Conservation (phyloP, 2,329 filamentous ascomycete species). For the Alternaria sp. region DNA sequence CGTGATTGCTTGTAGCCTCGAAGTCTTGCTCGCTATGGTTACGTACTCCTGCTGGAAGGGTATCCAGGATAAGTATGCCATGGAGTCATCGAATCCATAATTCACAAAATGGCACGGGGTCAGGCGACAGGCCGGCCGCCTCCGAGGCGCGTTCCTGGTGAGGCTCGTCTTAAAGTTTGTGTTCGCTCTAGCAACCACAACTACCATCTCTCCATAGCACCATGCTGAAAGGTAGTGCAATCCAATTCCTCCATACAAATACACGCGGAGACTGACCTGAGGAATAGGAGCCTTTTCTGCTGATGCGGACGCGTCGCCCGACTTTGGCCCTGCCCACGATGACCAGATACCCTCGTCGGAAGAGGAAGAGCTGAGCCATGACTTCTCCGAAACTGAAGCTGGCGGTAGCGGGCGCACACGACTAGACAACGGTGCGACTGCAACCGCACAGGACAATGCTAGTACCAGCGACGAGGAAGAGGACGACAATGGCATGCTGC, state of each 20-base stretch:
- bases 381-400: constrained; percentile 36
- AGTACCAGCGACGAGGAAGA: constrained; percentile 35
- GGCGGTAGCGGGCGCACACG: constrained; percentile 17
- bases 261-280: constrained; percentile 12
- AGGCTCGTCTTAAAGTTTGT: constrained; percentile 11
- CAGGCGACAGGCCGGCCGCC: constrained; percentile 19
- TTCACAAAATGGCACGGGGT: constrained; percentile 16
- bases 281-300: constrained; percentile 34
- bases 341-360: constrained; percentile 46
- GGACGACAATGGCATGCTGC: constrained; percentile 48
- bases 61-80: not conserved
- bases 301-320: constrained; percentile 46
- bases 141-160: constrained; percentile 16
- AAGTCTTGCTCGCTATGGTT: constrained; percentile 3
- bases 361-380: constrained; percentile 42
- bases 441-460: constrained; percentile 24
- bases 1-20: not conserved
- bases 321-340: constrained; percentile 40
- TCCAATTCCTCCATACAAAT: not conserved
- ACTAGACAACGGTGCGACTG: constrained; percentile 26
- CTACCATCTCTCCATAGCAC: constrained; percentile 22
- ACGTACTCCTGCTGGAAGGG: not conserved
- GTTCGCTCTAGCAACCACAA: constrained; percentile 18
- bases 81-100: constrained; percentile 8
- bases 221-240: constrained; percentile 37